phyloP scores from a whole-genome alignment of 1,139 yeast species.

The Kurtzmaniella quercitrusa region DNA sequence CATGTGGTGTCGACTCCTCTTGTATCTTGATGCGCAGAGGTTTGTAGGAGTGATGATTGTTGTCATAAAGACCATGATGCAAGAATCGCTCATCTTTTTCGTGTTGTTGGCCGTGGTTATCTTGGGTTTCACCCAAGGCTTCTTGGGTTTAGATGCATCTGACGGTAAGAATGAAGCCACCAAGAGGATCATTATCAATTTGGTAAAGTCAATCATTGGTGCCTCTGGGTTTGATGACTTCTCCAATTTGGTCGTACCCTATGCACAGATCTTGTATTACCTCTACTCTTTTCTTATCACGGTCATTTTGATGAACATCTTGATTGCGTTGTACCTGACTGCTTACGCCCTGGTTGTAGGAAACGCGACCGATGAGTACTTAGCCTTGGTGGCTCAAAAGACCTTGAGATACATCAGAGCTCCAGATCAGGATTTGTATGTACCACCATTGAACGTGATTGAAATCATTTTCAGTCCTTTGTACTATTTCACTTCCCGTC shows the following conservation, averaged over 20 bases:
- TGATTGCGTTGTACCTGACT: constrained; percentile 80
- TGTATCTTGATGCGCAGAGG: constrained; percentile 72
- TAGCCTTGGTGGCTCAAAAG: constrained; percentile 81
- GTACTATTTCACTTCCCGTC: constrained; percentile 22
- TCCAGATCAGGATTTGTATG: constrained; percentile 81
- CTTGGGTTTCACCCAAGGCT: constrained; percentile 81
- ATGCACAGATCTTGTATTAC: constrained; percentile 74
- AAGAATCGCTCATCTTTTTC: constrained; percentile 77
- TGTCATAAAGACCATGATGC: constrained; percentile 80
- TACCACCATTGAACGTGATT: constrained; percentile 78
- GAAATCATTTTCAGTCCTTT: constrained; percentile 49
- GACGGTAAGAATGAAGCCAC: constrained; percentile 83
- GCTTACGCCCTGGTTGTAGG: constrained; percentile 80
- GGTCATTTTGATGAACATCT: constrained; percentile 71
- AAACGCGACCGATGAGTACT: constrained; percentile 78
- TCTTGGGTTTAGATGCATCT: constrained; percentile 80
- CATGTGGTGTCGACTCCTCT: constrained; percentile 76
- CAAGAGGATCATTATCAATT: constrained; percentile 53
- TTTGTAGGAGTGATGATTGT: constrained; percentile 90
- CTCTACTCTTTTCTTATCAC: constrained; percentile 70
- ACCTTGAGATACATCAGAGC: constrained; percentile 82
- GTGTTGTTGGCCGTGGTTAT: constrained; percentile 67
- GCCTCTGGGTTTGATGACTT: constrained; percentile 70
- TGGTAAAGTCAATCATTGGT: constrained; percentile 69
- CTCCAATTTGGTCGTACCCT: constrained; percentile 74